These are phyloP conservation scores for Dactylellina parvicollis DNA, from an alignment of 2,329 filamentous ascomycete species.

Conservation along the genomic window DNA sequence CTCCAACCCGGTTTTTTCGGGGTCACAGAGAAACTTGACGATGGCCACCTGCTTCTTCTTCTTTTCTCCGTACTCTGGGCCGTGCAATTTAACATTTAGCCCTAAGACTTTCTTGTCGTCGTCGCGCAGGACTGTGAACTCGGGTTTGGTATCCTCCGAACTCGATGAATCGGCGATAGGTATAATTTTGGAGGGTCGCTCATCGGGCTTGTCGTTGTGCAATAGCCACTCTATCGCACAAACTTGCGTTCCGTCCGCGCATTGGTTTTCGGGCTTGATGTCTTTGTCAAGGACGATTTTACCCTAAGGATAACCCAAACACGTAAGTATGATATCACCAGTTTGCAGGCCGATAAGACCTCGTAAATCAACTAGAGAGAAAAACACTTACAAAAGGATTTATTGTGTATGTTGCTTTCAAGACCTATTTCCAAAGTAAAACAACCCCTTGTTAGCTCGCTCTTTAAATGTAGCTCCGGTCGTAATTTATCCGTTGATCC, in stretches of 20 bases:
- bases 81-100: constrained; percentile 68
- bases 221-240: constrained; percentile 69
- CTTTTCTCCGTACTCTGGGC: constrained; percentile 67
- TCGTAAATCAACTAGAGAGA: neutral
- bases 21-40: constrained; percentile 87
- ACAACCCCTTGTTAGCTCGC: constrained; percentile 10
- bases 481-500: constrained; percentile 21
- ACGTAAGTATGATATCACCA: neutral
- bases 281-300: constrained; percentile 72
- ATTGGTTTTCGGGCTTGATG: constrained; percentile 69
- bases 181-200: constrained; percentile 5
- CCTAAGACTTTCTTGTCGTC: constrained; percentile 70
- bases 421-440: constrained; percentile 31
- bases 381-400: constrained; percentile 54
- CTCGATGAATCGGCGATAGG: constrained; percentile 14
- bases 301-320: constrained; percentile 20
- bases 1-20: constrained; percentile 74
- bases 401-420: constrained; percentile 56
- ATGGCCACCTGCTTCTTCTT: constrained; percentile 75
- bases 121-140: constrained; percentile 60
- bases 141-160: constrained; percentile 30
- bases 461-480: neutral
- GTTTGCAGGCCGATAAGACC: neutral
- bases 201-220: constrained; percentile 63
- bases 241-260: constrained; percentile 77